phyloP scores from a whole-genome alignment of 495 filamentous ascomycete genomes.

The Penicillium taxi region DNA sequence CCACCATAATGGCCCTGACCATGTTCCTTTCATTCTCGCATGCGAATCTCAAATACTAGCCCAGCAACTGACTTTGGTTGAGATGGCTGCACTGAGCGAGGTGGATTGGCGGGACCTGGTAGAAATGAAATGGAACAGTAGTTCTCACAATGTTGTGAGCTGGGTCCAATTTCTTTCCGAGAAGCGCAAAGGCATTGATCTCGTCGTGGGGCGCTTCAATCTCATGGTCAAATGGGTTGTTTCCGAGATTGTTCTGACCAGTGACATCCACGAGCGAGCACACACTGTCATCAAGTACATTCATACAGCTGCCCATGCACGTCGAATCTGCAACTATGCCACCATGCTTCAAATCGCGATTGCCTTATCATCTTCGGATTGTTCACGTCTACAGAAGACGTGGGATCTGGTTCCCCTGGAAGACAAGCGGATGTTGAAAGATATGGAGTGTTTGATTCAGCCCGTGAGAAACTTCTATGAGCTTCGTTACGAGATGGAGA shows the following conservation, averaged over 20 bases:
- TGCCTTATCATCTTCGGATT: constrained; percentile 77
- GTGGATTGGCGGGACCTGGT: constrained; percentile 98
- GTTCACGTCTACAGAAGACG: constrained; percentile 65
- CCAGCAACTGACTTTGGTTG: constrained; percentile 90
- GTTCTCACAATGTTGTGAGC: constrained; percentile 51
- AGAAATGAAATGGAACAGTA: constrained; percentile 83
- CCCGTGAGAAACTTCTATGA: constrained; percentile 88
- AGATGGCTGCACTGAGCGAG: constrained; percentile 92
- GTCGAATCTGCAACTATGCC: constrained; percentile 85
- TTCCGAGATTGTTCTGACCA: constrained; percentile 83
- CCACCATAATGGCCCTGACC: constrained; percentile 26
- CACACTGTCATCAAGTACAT: constrained; percentile 84
- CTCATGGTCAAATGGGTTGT: constrained; percentile 96
- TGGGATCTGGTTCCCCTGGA: constrained; percentile 68
- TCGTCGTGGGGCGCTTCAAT: constrained; percentile 96
- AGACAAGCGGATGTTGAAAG: constrained; percentile 64
- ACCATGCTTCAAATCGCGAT: constrained; percentile 94
- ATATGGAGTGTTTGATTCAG: constrained; percentile 78
- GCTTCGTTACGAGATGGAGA: constrained; percentile 87
- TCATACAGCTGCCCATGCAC: constrained; percentile 79
- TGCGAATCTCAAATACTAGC: constrained; percentile 86
- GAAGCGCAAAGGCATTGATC: constrained; percentile 78
- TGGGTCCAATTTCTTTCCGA: constrained; percentile 94
- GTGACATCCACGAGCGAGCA: constrained; percentile 72
- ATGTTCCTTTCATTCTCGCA: constrained; percentile 86